These are phyloP conservation scores for Xylariales sp. DNA, from an alignment of 2,329 filamentous ascomycete genomes.

Conservation along the genomic window DNA sequence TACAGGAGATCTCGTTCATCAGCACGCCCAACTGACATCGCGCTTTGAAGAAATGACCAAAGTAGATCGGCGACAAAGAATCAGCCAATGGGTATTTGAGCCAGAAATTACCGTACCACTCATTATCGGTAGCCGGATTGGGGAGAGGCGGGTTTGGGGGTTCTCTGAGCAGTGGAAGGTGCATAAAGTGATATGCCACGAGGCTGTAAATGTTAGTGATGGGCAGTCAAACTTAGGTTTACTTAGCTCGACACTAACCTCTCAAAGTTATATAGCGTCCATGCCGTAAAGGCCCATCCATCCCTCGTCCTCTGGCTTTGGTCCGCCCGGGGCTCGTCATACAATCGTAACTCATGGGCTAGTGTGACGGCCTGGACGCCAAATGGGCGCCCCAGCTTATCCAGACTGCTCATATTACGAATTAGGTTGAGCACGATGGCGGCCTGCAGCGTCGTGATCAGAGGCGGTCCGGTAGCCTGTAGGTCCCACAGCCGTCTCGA, in stretches of 20 bases:
- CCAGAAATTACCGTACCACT: slow-evolving; percentile 32
- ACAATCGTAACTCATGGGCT: slow-evolving; percentile 15
- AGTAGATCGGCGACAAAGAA: slow-evolving; percentile 14
- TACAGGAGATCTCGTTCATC: slow-evolving; percentile 30
- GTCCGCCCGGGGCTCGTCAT: too few relatives aligned
- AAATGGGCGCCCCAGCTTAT: slow-evolving; percentile 18
- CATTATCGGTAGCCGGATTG: slow-evolving; percentile 15
- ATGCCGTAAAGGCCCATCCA: too few relatives aligned
- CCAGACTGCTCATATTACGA: slow-evolving; percentile 20
- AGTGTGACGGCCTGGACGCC: slow-evolving; percentile 15
- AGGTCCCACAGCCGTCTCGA: slow-evolving; percentile 33
- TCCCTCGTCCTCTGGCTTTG: slow-evolving; percentile 22
- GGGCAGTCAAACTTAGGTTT: too few relatives aligned
- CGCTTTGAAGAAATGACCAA: slow-evolving; percentile 24
- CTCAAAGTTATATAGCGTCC: too few relatives aligned
- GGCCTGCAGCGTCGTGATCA: slow-evolving; percentile 31
- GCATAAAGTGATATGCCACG: too few relatives aligned
- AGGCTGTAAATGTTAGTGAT: too few relatives aligned
- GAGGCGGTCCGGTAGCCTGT: slow-evolving; percentile 17
- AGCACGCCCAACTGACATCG: slow-evolving; percentile 24
- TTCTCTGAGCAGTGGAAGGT: slow-evolving; percentile 19
- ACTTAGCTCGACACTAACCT: too few relatives aligned
- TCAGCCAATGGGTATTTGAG: slow-evolving; percentile 27
- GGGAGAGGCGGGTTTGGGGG: slow-evolving; percentile 26
- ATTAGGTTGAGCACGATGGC: slow-evolving; percentile 24